Percentiles rank a stretch among this genome's conserved stretches.
Conservation (phyloP, 192 early-diverging fungal species). For the Diversispora epigaea region DNA sequence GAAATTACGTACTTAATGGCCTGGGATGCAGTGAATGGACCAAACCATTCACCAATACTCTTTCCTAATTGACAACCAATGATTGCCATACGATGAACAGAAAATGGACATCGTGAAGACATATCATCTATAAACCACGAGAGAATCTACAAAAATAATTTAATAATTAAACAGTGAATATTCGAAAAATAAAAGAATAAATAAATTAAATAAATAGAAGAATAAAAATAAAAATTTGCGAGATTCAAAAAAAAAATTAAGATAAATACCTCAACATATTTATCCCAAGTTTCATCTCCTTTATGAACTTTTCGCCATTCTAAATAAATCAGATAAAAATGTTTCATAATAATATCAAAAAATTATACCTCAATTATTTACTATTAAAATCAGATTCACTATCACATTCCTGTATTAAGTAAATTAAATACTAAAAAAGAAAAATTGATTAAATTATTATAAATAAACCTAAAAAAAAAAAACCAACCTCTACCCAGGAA, state of each 20-base stretch:
- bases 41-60: slow-evolving; percentile 97
- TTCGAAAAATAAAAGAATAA: not conserved
- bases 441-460: not conserved
- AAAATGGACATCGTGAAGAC: slow-evolving; percentile 68
- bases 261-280: slow-evolving; percentile 44
- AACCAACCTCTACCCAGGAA: slow-evolving; percentile 71
- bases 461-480: slow-evolving; percentile 1
- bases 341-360: not conserved
- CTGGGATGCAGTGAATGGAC: slow-evolving; percentile 83
- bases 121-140: slow-evolving; percentile 82
- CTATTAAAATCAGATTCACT: not conserved
- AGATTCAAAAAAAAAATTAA: not conserved
- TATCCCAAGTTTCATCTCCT: slow-evolving; percentile 41
- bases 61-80: slow-evolving; percentile 82
- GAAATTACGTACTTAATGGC: slow-evolving; percentile 64
- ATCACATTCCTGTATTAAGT: not conserved
- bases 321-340: slow-evolving; percentile 23
- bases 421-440: too few relatives aligned
- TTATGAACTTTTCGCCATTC: slow-evolving; percentile 49
- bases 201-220: not conserved
- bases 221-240: not conserved
- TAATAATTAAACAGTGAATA: not conserved
- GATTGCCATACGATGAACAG: slow-evolving; percentile 89
- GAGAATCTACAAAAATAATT: slow-evolving; percentile 51
- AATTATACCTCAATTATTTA: not conserved